Percentiles rank a stretch among this genome's conserved stretches.
These are phyloP conservation scores for Alternaria gaisen DNA, from an alignment of 2,329 filamentous ascomycete species.

Conservation along the genomic window DNA sequence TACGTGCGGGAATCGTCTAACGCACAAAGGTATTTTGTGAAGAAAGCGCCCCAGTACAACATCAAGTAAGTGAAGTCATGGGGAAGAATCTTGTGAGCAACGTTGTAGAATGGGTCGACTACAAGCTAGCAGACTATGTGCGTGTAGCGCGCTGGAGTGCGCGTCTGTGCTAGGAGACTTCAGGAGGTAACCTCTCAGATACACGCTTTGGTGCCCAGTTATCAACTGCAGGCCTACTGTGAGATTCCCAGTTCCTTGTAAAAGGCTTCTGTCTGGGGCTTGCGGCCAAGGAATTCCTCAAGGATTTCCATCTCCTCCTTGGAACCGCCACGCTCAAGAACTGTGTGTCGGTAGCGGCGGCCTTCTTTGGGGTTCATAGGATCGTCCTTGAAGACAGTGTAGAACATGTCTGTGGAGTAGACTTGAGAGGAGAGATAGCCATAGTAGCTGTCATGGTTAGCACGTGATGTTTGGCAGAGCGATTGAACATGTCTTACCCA, in stretches of 20 bases:
- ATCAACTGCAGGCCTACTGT: constrained; percentile 20
- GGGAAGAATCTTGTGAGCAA: no score
- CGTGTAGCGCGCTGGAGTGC: no score
- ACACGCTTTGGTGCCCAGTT: no score
- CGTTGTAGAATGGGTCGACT: no score
- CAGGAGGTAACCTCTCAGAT: no score
- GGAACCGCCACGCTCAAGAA: constrained; percentile 79
- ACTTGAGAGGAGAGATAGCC: constrained; percentile 72
- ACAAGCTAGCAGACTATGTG: no score
- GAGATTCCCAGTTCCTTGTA: constrained; percentile 75
- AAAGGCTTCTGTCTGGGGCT: constrained; percentile 80
- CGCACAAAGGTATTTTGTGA: no score
- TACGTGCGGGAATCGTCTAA: background rate
- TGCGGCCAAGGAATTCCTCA: constrained; percentile 78
- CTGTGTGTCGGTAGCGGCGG: constrained; percentile 77
- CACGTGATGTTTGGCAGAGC: background rate
- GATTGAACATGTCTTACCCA: constrained; percentile 54
- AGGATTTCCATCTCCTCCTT: constrained; percentile 83
- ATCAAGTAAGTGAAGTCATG: no score
- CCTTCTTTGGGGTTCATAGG: constrained; percentile 81
- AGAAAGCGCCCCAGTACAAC: no score
- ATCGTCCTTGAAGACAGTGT: constrained; percentile 77
- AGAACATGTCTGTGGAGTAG: constrained; percentile 88
- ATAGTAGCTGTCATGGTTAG: constrained; percentile 66
- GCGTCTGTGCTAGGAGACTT: no score